These are phyloP conservation scores for Botrytis porri DNA, from an alignment of 2,329 filamentous ascomycete genomes.

Conservation along the genomic window DNA sequence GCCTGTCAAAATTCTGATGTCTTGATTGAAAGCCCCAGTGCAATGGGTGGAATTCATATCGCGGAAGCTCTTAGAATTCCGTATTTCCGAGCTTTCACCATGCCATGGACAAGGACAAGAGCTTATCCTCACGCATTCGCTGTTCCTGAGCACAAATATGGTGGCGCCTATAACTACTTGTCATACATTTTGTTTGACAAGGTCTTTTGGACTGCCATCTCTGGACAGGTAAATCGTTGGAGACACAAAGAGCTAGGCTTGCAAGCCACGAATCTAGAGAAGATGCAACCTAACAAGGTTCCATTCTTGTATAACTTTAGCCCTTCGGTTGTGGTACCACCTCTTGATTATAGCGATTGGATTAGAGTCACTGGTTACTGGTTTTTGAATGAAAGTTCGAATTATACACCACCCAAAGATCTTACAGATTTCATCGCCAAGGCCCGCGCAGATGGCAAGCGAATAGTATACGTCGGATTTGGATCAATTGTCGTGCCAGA, in stretches of 20 bases:
- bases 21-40: constrained; percentile 90
- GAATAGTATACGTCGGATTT: constrained; percentile 95
- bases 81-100: constrained; percentile 96
- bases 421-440: constrained; percentile 79
- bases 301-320: constrained; percentile 98
- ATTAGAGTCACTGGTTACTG: constrained; percentile 96
- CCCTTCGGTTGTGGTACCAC: constrained; percentile 87
- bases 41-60: constrained; percentile 97
- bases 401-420: constrained; percentile 72
- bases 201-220: constrained; percentile 92
- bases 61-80: constrained; percentile 89
- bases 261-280: constrained; percentile 78
- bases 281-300: constrained; percentile 95
- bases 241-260: constrained; percentile 76
- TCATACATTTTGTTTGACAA: constrained; percentile 96
- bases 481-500: constrained; percentile 94
- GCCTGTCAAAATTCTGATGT: constrained; percentile 86
- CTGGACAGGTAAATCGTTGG: constrained; percentile 90
- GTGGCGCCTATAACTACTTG: constrained; percentile 90
- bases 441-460: constrained; percentile 78
- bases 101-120: constrained; percentile 96
- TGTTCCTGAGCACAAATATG: constrained; percentile 89
- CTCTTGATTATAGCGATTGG: constrained; percentile 96
- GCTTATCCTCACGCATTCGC: constrained; percentile 97
- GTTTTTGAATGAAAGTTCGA: constrained; percentile 77